Percentiles rank a stretch among this genome's conserved stretches.
These are phyloP conservation scores for Ogataea thermomethanolica DNA, from an alignment of 805 yeast species.

Conservation along the genomic window DNA sequence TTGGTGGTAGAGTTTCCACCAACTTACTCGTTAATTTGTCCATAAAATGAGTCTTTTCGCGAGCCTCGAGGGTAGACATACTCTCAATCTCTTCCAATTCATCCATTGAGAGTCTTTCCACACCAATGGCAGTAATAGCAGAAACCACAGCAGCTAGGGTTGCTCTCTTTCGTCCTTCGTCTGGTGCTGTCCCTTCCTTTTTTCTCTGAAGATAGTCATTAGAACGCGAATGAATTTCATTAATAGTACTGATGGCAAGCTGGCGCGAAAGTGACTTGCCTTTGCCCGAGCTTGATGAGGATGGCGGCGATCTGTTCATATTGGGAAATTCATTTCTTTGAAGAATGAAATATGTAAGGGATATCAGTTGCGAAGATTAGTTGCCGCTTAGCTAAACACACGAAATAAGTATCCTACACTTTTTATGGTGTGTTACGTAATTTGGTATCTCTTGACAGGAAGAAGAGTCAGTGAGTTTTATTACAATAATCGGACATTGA, in stretches of 20 bases:
- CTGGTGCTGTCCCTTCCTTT: slow-evolving; percentile 9
- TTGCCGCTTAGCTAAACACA: no score
- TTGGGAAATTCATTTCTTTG: not conserved
- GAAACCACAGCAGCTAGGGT: slow-evolving; percentile 43
- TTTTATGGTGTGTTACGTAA: no score
- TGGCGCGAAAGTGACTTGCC: slow-evolving; percentile 17
- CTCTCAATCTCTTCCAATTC: slow-evolving; percentile 8
- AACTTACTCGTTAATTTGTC: slow-evolving; percentile 56
- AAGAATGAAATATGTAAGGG: slow-evolving; percentile 3
- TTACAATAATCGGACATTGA: no score
- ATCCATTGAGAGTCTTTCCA: slow-evolving; percentile 34
- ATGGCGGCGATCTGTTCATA: slow-evolving; percentile 10
- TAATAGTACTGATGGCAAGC: slow-evolving; percentile 22
- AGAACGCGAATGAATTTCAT: slow-evolving; percentile 23
- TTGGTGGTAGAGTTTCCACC: slow-evolving; percentile 32
- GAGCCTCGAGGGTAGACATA: slow-evolving; percentile 20
- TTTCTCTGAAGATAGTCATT: slow-evolving; percentile 18
- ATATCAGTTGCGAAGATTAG: not conserved
- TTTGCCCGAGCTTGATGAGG: slow-evolving; percentile 10
- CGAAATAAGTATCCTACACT: no score
- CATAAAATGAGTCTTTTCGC: slow-evolving; percentile 46
- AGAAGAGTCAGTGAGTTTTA: no score
- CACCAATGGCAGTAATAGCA: slow-evolving; percentile 41
- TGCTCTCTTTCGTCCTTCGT: slow-evolving; percentile 27
- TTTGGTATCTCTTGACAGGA: no score